A percentile compares a stretch with the other conserved stretches of the same genome.
Evolutionary conservation across 148 eudicot species (phyloP).

Genomic region (Cornus controversa): DNA sequence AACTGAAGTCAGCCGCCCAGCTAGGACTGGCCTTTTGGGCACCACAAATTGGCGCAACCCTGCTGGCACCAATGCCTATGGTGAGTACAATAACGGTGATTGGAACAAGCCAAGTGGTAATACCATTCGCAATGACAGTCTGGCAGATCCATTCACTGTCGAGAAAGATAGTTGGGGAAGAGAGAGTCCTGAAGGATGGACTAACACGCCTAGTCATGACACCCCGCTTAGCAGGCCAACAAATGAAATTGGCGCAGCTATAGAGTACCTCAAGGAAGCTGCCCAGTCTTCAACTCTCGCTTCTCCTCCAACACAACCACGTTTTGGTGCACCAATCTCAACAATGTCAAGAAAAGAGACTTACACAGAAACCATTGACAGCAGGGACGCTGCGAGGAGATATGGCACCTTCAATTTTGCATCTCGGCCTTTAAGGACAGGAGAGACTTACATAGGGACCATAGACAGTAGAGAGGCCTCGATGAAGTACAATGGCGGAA

Average conservation of each 20-base stretch:
- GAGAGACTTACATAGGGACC: conserved; percentile 5
- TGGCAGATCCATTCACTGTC: background rate
- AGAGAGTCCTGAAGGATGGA: background rate
- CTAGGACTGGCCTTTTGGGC: background rate
- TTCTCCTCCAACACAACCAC: background rate
- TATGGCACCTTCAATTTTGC: conserved; percentile 14
- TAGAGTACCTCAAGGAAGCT: conserved; percentile 1
- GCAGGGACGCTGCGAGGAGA: conserved; percentile 15
- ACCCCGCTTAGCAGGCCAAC: background rate
- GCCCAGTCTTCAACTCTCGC: background rate
- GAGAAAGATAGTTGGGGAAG: background rate
- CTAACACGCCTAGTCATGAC: background rate
- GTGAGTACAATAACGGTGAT: background rate
- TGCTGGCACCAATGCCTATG: background rate
- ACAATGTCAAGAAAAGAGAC: background rate
- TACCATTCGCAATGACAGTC: background rate
- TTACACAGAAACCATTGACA: background rate
- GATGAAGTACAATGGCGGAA: background rate
- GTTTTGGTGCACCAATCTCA: background rate
- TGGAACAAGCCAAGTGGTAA: background rate
- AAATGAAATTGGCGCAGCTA: conserved; percentile 4
- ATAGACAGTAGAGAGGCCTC: conserved; percentile 14
- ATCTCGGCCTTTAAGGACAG: conserved; percentile 3
- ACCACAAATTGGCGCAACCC: background rate
- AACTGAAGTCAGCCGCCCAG: background rate